Evolutionary conservation across 441 rosid genomes (phyloP).

Genomic region (Daphne laureola): DNA sequence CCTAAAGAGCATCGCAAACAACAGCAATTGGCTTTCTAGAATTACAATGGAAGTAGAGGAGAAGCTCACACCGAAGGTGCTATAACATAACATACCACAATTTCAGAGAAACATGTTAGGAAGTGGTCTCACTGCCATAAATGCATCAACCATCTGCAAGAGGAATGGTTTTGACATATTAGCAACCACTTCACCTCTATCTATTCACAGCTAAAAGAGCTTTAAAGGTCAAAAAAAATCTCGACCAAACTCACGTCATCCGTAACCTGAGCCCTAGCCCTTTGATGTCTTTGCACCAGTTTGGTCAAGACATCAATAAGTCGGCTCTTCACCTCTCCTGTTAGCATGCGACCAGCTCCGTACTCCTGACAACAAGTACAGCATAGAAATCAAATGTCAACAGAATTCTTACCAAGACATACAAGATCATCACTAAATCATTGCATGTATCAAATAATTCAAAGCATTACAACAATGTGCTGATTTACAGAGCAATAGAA

Average conservation of each 20-base stretch:
- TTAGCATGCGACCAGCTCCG: slow-evolving; percentile 77
- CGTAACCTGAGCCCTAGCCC: slow-evolving; percentile 75
- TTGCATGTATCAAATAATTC: not conserved
- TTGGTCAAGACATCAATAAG: slow-evolving; percentile 62
- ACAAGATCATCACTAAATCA: not conserved
- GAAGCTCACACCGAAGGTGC: no score
- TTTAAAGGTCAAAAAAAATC: not conserved
- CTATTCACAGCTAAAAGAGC: not conserved
- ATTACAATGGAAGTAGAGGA: no score
- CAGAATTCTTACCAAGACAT: not conserved
- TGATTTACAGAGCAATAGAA: not conserved
- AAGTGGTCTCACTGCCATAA: slow-evolving; percentile 85
- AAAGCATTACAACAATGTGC: not conserved
- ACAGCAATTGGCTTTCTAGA: no score
- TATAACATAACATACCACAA: not conserved
- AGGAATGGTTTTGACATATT: not conserved
- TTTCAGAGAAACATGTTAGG: slow-evolving; percentile 67
- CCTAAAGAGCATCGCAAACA: no score
- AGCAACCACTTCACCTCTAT: not conserved
- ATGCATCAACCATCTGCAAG: slow-evolving; percentile 81
- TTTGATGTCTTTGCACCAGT: slow-evolving; percentile 72
- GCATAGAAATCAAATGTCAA: not conserved
- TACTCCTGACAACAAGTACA: slow-evolving; percentile 39
- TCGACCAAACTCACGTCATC: slow-evolving; percentile 47
- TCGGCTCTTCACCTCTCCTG: slow-evolving; percentile 73